A percentile compares a stretch with the other conserved stretches of the same genome.
phyloP scores from a whole-genome alignment of 2,329 filamentous ascomycete species.

The Trichophyton mentagrophytes region DNA sequence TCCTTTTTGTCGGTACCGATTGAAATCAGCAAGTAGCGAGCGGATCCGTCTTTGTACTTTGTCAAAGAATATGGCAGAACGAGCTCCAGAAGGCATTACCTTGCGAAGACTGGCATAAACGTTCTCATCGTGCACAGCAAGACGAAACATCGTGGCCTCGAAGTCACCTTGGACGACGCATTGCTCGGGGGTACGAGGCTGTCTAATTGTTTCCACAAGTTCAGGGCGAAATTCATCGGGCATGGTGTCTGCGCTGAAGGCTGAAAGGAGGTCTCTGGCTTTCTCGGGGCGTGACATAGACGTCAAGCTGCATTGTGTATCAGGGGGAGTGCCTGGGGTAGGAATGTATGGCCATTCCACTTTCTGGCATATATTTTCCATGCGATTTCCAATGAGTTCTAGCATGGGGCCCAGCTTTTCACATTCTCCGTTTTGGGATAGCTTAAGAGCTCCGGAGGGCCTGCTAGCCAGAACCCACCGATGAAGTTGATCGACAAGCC shows the following conservation, averaged over 20 bases:
- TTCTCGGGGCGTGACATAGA: constrained; percentile 28
- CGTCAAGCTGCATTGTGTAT: constrained; percentile 2
- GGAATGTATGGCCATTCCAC: constrained; percentile 26
- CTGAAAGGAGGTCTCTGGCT: constrained; percentile 34
- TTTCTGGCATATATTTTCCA: constrained; percentile 23
- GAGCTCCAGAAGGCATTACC: constrained; percentile 30
- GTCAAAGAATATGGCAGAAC: constrained; percentile 33
- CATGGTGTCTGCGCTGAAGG: constrained; percentile 28
- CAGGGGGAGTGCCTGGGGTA: constrained; percentile 13
- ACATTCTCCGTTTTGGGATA: constrained; percentile 23
- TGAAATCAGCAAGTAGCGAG: constrained; percentile 27
- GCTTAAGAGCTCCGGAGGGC: constrained; percentile 19
- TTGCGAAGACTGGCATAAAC: constrained; percentile 31
- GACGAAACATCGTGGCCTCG: constrained; percentile 33
- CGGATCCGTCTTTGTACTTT: constrained; percentile 28
- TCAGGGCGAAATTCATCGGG: constrained; percentile 33
- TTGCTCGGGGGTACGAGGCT: constrained; percentile 26
- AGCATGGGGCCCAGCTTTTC: constrained; percentile 21
- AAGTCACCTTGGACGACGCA: constrained; percentile 35
- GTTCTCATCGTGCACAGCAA: constrained; percentile 33
- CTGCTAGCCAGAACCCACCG: constrained; percentile 22
- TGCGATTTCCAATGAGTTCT: constrained; percentile 21
- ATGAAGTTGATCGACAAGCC: constrained; percentile 32
- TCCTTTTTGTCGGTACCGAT: constrained; percentile 28
- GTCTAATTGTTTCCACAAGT: constrained; percentile 24